Conservation (phyloP, 768 basidiomycete genomes). For the Suillus plorans region DNA sequence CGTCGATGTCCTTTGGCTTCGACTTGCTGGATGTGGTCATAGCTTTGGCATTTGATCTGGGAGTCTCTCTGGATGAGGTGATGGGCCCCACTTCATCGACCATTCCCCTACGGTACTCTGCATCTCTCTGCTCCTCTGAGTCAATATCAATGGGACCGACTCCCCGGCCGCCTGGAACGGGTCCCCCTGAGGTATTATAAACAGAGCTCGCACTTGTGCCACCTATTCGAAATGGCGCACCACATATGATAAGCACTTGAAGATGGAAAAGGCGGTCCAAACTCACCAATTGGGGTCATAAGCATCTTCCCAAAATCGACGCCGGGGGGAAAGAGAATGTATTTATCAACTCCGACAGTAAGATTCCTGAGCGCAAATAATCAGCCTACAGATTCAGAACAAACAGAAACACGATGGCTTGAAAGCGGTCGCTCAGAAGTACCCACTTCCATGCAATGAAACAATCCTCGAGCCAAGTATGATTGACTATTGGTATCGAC, state of each 20-base stretch:
- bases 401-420: neutral
- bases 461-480: constrained; percentile 90
- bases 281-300: constrained; percentile 15
- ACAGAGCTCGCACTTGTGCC: neutral
- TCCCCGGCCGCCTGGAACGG: constrained; percentile 30
- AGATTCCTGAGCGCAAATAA: constrained; percentile 35
- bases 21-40: neutral
- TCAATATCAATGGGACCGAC: constrained; percentile 23
- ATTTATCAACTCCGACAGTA: constrained; percentile 63
- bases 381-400: neutral
- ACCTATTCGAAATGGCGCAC: neutral
- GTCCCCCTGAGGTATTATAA: constrained; percentile 19
- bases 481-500: constrained; percentile 87
- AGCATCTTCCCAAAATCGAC: constrained; percentile 58
- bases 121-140: constrained; percentile 22
- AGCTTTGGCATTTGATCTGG: neutral
- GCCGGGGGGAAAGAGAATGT: constrained; percentile 66
- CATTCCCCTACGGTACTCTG: constrained; percentile 5
- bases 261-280: neutral
- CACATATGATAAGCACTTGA: neutral
- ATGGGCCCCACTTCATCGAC: neutral
- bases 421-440: neutral
- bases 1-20: neutral
- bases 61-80: neutral
- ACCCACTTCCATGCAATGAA: constrained; percentile 68